phyloP scores from a whole-genome alignment of 345 rosid species.

The Dovyalis caffra region DNA sequence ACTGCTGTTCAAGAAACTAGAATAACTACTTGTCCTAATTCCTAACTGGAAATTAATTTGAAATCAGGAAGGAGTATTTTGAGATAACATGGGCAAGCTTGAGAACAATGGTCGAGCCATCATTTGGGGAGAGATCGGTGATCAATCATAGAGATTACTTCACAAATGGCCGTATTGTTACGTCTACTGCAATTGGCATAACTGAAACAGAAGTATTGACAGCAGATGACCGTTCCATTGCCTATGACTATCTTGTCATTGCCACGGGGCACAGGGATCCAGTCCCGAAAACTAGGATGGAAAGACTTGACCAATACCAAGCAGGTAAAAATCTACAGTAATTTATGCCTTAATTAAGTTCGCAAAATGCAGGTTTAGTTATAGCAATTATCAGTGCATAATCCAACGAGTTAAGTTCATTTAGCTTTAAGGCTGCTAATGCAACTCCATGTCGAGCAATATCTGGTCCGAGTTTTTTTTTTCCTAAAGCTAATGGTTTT shows the following conservation, averaged over 20 bases:
- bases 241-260: conserved; percentile 75
- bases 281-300: conserved; percentile 49
- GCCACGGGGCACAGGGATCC: conserved; percentile 73
- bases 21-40: background rate
- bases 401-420: too few relatives aligned
- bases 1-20: too few relatives aligned
- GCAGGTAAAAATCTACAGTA: conserved; percentile 37
- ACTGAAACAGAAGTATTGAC: conserved; percentile 61
- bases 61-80: conserved; percentile 81
- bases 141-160: conserved; percentile 69
- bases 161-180: conserved; percentile 50
- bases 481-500: too few relatives aligned
- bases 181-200: conserved; percentile 56
- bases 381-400: background rate
- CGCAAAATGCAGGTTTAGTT: background rate
- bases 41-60: background rate
- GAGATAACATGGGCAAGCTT: conserved; percentile 85
- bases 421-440: too few relatives aligned
- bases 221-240: conserved; percentile 40
- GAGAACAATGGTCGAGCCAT: conserved; percentile 85
- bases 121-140: conserved; percentile 64
- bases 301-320: conserved; percentile 54
- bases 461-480: too few relatives aligned
- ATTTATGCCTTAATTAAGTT: background rate
- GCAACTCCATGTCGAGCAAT: too few relatives aligned